Conservation (phyloP, 306 rosid species). For the Ochetophila trinervis region DNA sequence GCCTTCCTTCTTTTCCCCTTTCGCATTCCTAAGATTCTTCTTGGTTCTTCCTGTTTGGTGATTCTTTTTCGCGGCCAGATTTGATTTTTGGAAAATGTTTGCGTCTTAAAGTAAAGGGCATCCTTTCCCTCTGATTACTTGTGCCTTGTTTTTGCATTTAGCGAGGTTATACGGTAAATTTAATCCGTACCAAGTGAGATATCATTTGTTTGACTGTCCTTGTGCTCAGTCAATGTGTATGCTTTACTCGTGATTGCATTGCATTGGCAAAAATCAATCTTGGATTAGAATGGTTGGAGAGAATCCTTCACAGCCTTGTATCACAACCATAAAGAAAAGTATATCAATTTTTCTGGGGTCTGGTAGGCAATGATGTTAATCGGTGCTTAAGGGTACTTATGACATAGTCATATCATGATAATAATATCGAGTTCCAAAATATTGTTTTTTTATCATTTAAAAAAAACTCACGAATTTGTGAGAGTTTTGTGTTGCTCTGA, state of each 20-base stretch:
- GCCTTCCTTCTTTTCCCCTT: not conserved
- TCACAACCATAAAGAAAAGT: too few relatives aligned
- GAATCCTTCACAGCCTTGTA: too few relatives aligned
- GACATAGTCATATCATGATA: too few relatives aligned
- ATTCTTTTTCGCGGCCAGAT: not conserved
- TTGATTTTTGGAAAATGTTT: not conserved
- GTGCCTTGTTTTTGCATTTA: not conserved
- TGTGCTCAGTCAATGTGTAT: not conserved
- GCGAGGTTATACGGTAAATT: not conserved
- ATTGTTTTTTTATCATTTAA: too few relatives aligned
- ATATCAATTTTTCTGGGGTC: too few relatives aligned
- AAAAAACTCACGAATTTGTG: too few relatives aligned
- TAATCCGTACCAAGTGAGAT: not conserved
- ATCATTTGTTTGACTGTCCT: not conserved
- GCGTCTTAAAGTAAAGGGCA: not conserved
- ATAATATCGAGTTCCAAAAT: too few relatives aligned
- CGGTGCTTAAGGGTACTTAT: too few relatives aligned
- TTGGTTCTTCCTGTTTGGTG: not conserved
- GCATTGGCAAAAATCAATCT: not conserved
- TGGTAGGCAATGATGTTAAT: too few relatives aligned
- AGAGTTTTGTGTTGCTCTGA: too few relatives aligned
- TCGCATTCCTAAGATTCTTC: not conserved
- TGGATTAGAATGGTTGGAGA: not conserved
- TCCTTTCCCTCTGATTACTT: conserved; percentile 7
- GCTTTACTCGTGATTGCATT: too few relatives aligned